Evolutionary conservation across 2,329 filamentous ascomycete species (phyloP).

Genomic region (Talaromyces rugulosus): DNA sequence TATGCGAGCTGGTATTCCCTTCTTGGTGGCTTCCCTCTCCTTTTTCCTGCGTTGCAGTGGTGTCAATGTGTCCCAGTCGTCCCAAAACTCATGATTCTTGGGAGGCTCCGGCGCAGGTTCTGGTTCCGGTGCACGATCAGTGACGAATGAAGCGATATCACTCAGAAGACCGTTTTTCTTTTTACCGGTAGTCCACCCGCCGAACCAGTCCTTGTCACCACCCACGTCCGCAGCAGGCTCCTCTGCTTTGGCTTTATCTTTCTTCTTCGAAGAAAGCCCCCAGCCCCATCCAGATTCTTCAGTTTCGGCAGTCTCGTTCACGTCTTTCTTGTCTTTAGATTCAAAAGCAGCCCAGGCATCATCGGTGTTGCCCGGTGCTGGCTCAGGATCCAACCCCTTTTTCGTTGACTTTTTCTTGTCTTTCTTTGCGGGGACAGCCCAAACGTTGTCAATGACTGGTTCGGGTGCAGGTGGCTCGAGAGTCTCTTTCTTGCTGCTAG

Average conservation of each 20-base stretch:
- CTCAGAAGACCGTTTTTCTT: conserved; percentile 32
- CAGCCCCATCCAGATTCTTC: conserved; percentile 30
- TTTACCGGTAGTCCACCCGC: conserved; percentile 22
- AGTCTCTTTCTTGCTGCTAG: conserved; percentile 30
- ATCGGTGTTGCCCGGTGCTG: conserved; percentile 15
- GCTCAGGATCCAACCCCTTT: conserved; percentile 11
- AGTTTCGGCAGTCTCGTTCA: neutral
- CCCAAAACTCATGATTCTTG: conserved; percentile 13
- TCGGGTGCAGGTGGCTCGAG: conserved; percentile 10
- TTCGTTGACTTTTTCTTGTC: conserved; percentile 41
- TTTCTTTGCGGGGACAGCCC: conserved; percentile 24
- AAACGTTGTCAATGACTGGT: conserved; percentile 19
- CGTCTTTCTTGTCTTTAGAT: conserved; percentile 7
- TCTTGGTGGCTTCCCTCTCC: conserved; percentile 13
- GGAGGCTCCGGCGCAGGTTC: conserved; percentile 16
- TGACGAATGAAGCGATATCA: neutral
- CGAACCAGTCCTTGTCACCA: conserved; percentile 32
- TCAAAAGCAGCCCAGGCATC: conserved; percentile 15
- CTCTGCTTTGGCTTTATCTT: conserved; percentile 25
- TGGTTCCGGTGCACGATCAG: conserved; percentile 18
- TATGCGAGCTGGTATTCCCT: conserved; percentile 11
- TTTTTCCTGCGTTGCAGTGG: conserved; percentile 16
- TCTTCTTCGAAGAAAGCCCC: conserved; percentile 23
- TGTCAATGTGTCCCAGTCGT: conserved; percentile 14
- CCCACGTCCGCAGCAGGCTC: conserved; percentile 24